Evolutionary conservation across 164 flowering plant species (phyloP), one percentile per base, ranked within the genome.

Genomic region (Akebia trifoliata): DNA sequence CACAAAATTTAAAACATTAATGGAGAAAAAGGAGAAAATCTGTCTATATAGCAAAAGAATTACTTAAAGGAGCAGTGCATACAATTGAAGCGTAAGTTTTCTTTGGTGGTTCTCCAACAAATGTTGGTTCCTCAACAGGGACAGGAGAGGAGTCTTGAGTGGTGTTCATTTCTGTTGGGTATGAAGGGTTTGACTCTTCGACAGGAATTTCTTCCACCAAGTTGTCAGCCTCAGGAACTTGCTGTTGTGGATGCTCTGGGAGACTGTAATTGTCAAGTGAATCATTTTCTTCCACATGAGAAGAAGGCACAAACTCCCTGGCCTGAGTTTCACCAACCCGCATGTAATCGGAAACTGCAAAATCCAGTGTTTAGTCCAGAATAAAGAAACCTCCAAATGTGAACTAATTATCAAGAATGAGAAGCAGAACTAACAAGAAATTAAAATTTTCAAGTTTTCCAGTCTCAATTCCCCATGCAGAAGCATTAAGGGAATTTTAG

Each of bases 1-100:
- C n/a, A n/a, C n/a, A n/a, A n/a, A n/a, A 55, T 20, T 31, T 34
- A 60, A 51, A 32, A 17, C 3, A 17, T 21, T 34, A 47, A 42
- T 1, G 18, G 4, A 46, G 4, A 25, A 24, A 61, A 63, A 50
- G 42, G 56, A 52, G n/a, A n/a, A n/a, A n/a, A n/a, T n/a, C n/a
- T n/a, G n/a, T n/a, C n/a, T n/a, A n/a, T n/a, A n/a, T n/a, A n/a
- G n/a, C n/a, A n/a, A n/a, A n/a, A n/a, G n/a, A n/a, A n/a, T n/a
- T n/a, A n/a, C n/a, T 6, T 4, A 30, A 26, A 46, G 36, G 45
- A 51, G 65, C 18, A 45, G 62, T 31, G 46, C 90, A 45, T 82
- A 92, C 98, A 60, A 92, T 87, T 25, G 98, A 92, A 42, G 98
- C 98, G 71, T 90, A 90, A 21, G 98, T 89, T 21, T 82, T 86